Evolutionary conservation across 495 filamentous ascomycete species (phyloP), one percentile per base, ranked within the genome.

Genomic region (Aspergillus funiculosus): DNA sequence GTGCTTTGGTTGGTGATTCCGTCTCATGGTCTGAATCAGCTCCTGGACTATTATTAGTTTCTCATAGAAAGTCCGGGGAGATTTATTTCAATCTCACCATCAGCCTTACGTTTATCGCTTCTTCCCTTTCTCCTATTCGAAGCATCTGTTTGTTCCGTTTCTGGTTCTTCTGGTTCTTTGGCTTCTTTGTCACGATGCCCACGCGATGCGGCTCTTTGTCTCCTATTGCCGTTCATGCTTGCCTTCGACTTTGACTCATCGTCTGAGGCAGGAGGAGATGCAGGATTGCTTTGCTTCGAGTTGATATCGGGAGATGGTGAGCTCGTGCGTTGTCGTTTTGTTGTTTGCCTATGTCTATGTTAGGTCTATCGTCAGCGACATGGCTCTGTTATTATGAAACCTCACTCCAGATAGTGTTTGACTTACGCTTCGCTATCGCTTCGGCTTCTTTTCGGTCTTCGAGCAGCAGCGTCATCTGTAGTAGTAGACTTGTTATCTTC

Each of bases 381-480:
- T 19, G 39, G 50, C 41, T 29, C 41, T 40, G 37, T 6, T 24
- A 14, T 8, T 6, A 20, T 39, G 13, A 6, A 1, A 28, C 5
- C 9, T 20, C 15, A 8, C n/a, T 26, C 39, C 13, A 25, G 43
- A 35, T 18, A 25, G 32, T 46, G 30, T 35, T 13, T 32, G 39
- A 76, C 87, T 62, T 73, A 97, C 92, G 90, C 86, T 73, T 96
- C 89, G 56, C 87, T 94, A 46, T 91, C 89, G 60, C 90, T 94
- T 55, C 92, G 78, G 39, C 81, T 86, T 57, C 92, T 75, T 64
- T 97, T 97, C 6, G 80, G 75, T 39, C 85, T 77, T 46, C 80
- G 78, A 22, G 68, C 70, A 40, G 62, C 57, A 15, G 76, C 38
- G 18, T 73, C 82, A 24, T 69, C 68, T 10, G 61, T 61, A 30